Evolutionary conservation across 306 rosid genomes (phyloP), one percentile per base, ranked within the genome.

Genomic region (Acacia crassicarpa): DNA sequence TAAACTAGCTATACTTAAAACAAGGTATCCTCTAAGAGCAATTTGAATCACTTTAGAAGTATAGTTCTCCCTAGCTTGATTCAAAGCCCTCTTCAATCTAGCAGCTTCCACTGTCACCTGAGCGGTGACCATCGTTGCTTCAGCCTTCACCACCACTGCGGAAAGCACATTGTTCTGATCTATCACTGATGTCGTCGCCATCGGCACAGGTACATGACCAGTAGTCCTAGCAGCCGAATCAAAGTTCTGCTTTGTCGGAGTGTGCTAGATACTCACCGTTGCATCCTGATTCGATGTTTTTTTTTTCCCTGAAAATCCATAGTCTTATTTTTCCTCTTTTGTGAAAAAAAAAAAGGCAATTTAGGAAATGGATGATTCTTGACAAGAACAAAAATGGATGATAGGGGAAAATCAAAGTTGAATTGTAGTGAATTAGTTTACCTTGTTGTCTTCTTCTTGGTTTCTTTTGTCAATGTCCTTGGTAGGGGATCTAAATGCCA

Each of bases 401-500:
- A 71, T 23, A 44, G 22, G 65, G 25, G 38, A 10, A 61, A 61
- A 12, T 61, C 3, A 3, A 61, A 61, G 68, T 0, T 1, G 68
- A 14, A 19, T 27, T 40, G 32, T 8, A 15, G 8, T 14, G 0
- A 30, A 14, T 43, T 8, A 16, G 30, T 70, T 2, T 74, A 92
- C 98, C 94, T 95, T 95, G 6, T 93, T 94, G 45, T 95, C 98
- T 53, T 89, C 90, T 80, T 85, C 78, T 74, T 88, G 87, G 77
- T 85, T 82, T 27, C 76, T 85, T 51, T 79, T 82, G 19, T 84
- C 88, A 77, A 25, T 43, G 62, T 92, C 97, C 85, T 95, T 95
- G 22, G 98, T 88, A 5, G 99, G 99, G 90, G 99, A 93, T 92
- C 99, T 92, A 89, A 95, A 95, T 61, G 98, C 99, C 51, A 97